A percentile compares a stretch with the other conserved stretches of the same genome.
phyloP scores from a whole-genome alignment of 1,284 basidiomycete genomes.

The Naganishia albida region DNA sequence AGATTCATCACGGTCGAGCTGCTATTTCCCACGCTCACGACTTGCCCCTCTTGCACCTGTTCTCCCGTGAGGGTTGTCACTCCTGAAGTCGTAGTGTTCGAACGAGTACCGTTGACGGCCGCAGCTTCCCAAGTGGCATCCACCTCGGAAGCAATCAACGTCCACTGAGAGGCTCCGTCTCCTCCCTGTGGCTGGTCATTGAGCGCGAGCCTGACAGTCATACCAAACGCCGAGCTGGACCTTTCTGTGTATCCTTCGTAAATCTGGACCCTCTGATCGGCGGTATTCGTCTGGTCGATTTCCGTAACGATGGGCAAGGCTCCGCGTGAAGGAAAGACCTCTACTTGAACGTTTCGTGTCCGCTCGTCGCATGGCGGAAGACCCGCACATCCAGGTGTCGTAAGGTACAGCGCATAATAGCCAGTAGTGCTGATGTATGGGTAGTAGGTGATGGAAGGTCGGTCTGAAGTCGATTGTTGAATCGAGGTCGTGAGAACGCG shows the following conservation, averaged over 20 bases:
- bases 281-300: constrained; percentile 71
- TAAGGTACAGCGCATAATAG: constrained; percentile 77
- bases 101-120: constrained; percentile 13
- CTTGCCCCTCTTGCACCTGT: constrained; percentile 11
- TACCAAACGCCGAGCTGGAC: constrained; percentile 66
- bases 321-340: constrained; percentile 73
- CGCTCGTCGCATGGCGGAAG: constrained; percentile 78
- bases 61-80: constrained; percentile 6
- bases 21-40: constrained; percentile 27
- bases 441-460: constrained; percentile 81
- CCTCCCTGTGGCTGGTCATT: constrained; percentile 63
- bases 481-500: constrained; percentile 71
- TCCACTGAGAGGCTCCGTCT: constrained; percentile 56
- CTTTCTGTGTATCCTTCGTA: constrained; percentile 82
- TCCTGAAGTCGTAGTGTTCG: background rate
- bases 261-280: constrained; percentile 65
- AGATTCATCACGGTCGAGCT: constrained; percentile 30
- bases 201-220: constrained; percentile 71
- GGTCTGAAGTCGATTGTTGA: constrained; percentile 60
- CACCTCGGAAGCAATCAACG: constrained; percentile 8
- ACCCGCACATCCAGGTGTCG: constrained; percentile 80
- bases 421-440: constrained; percentile 87
- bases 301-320: constrained; percentile 66
- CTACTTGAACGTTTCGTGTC: constrained; percentile 73
- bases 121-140: constrained; percentile 1